A percentile compares a stretch with the other conserved stretches of the same genome.
These are phyloP conservation scores for Nephelium lappaceum DNA, from an alignment of 345 rosid genomes.

Conservation along the genomic window DNA sequence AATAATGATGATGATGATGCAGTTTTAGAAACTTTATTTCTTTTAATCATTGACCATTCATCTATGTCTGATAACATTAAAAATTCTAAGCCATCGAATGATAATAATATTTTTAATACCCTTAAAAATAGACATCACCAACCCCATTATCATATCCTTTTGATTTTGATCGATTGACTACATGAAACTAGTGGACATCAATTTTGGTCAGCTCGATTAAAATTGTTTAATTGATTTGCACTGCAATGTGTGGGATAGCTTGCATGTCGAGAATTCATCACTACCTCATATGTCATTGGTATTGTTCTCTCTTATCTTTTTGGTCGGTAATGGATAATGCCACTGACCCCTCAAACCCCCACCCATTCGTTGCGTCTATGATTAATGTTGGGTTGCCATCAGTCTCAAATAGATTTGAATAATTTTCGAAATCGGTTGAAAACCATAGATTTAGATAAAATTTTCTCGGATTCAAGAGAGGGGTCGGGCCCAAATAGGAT, in stretches of 20 bases:
- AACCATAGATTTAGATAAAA: background rate
- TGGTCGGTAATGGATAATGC: conserved; percentile 17
- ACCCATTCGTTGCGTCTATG: background rate
- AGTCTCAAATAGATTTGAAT: background rate
- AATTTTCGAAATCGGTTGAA: too few species aligned
- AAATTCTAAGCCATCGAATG: background rate
- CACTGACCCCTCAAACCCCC: background rate
- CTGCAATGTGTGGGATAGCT: too few species aligned
- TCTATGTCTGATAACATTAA: background rate
- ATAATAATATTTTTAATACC: too few species aligned
- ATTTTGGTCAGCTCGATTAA: background rate
- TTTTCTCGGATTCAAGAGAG: too few species aligned
- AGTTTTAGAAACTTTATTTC: background rate
- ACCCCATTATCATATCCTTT: conserved; percentile 8
- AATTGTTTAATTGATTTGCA: background rate
- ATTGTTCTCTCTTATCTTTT: background rate
- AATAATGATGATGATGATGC: background rate
- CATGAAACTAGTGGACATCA: background rate
- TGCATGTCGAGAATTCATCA: background rate
- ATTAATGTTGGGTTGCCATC: background rate
- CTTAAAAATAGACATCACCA: background rate
- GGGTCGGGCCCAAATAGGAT: too few species aligned
- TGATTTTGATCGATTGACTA: background rate
- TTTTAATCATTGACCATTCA: conserved; percentile 1
- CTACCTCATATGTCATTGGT: background rate